Percentiles rank a stretch among this genome's conserved stretches.
Conservation (phyloP, 192 early-diverging fungal species). For the Kappamyces sp. region DNA sequence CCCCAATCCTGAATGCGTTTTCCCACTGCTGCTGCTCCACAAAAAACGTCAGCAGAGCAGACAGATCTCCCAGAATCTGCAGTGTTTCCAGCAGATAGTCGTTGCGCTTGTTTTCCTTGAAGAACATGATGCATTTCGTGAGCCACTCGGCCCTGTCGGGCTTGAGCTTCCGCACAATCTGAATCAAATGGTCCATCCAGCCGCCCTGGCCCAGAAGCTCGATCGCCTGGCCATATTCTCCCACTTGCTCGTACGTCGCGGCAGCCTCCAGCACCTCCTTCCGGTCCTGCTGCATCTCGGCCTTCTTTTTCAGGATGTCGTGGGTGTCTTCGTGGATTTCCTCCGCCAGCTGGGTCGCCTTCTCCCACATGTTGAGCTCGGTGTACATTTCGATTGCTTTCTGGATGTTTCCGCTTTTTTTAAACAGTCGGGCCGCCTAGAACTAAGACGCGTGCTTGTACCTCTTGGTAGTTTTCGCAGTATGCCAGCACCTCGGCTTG, state of each 20-base stretch:
- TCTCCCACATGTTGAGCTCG: slow-evolving; percentile 52
- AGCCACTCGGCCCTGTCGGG: slow-evolving; percentile 37
- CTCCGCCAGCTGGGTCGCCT: slow-evolving; percentile 45
- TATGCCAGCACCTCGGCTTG: slow-evolving; percentile 43
- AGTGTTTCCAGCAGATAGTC: slow-evolving; percentile 45
- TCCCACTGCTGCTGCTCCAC: slow-evolving; percentile 50
- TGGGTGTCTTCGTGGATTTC: slow-evolving; percentile 37
- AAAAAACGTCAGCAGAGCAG: slow-evolving; percentile 36
- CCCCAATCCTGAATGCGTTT: slow-evolving; percentile 47
- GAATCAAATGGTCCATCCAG: slow-evolving; percentile 45
- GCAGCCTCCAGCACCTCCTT: slow-evolving; percentile 56
- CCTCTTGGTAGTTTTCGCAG: slow-evolving; percentile 45
- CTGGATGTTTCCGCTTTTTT: slow-evolving; percentile 34
- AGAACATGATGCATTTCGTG: slow-evolving; percentile 40
- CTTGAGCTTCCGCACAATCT: slow-evolving; percentile 37
- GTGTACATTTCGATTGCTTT: slow-evolving; percentile 58
- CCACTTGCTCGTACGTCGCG: slow-evolving; percentile 50
- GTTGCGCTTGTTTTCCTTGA: slow-evolving; percentile 37
- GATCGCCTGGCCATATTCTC: slow-evolving; percentile 48
- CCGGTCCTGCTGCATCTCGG: slow-evolving; percentile 45
- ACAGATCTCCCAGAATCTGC: slow-evolving; percentile 46
- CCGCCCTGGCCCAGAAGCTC: slow-evolving; percentile 47
- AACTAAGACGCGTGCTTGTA: slow-evolving; percentile 15
- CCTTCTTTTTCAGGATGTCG: slow-evolving; percentile 48
- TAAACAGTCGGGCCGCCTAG: slow-evolving; percentile 46